phyloP scores from a whole-genome alignment of 2,329 filamentous ascomycete genomes.

The Apiospora rasikravindrae region DNA sequence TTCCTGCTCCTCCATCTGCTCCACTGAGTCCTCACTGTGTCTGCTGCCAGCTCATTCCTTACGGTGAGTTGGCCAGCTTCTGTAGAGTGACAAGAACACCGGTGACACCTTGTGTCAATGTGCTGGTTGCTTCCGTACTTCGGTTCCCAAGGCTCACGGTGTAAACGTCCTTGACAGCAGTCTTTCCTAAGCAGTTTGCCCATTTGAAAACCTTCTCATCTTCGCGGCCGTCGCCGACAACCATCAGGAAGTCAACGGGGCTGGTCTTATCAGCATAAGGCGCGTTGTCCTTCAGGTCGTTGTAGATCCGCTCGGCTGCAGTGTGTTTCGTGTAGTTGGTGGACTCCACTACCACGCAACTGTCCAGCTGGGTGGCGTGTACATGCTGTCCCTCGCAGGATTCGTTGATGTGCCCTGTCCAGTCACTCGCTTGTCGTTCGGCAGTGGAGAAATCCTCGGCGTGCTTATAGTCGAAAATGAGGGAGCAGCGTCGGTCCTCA shows the following conservation, averaged over 20 bases:
- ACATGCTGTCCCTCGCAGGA: constrained; percentile 84
- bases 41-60: constrained; percentile 27
- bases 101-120: constrained; percentile 88
- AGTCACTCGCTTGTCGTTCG: constrained; percentile 82
- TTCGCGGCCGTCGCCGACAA: constrained; percentile 88
- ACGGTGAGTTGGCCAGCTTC: constrained; percentile 50
- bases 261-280: constrained; percentile 37
- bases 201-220: constrained; percentile 94
- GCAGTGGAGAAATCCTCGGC: constrained; percentile 79
- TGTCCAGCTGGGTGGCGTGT: constrained; percentile 80
- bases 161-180: constrained; percentile 70
- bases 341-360: constrained; percentile 83
- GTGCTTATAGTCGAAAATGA: constrained; percentile 89
- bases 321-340: constrained; percentile 87
- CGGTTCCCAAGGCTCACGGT: constrained; percentile 87
- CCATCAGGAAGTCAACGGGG: constrained; percentile 84
- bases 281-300: constrained; percentile 52
- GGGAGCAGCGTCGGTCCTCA: constrained; percentile 88
- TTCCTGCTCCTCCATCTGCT: background rate
- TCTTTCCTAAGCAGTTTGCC: constrained; percentile 77
- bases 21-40: background rate
- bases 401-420: constrained; percentile 93
- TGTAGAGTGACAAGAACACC: constrained; percentile 67
- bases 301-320: constrained; percentile 77
- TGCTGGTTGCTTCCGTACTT: constrained; percentile 86